Evolutionary conservation across 73 alveolate genomes (phyloP).

Genomic region (Durusdinium trenchii): DNA sequence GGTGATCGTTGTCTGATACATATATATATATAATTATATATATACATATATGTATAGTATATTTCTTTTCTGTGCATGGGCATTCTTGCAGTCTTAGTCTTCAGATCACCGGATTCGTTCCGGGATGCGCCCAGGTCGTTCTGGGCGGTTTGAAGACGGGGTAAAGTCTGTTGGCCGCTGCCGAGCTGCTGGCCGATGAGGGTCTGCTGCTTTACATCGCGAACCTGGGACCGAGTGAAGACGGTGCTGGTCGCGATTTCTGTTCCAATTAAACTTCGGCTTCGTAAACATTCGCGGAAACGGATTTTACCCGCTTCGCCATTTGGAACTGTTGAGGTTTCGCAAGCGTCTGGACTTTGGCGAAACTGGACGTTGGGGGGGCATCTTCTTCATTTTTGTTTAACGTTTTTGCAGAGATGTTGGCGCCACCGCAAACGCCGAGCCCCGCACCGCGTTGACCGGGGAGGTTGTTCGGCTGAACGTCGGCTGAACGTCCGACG

Average conservation of each 20-base stretch:
- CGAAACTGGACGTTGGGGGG: not conserved
- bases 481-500: not conserved
- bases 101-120: too few species aligned
- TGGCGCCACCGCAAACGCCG: too few species aligned
- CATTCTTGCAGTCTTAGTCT: too few species aligned
- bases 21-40: too few species aligned
- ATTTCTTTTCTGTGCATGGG: too few species aligned
- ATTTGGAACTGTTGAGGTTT: not conserved
- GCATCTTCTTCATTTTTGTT: not conserved
- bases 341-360: not conserved
- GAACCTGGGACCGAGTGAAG: not conserved
- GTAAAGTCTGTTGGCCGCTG: constrained; percentile 41
- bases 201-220: constrained; percentile 57
- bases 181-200: constrained; percentile 57
- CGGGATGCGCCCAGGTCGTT: constrained; percentile 36
- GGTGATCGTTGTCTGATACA: too few species aligned
- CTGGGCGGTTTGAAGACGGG: constrained; percentile 49
- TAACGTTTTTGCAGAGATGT: not conserved
- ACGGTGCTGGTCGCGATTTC: too few species aligned
- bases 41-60: too few species aligned
- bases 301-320: not conserved
- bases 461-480: too few species aligned
- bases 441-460: too few species aligned
- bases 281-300: not conserved
- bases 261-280: too few species aligned